Evolutionary conservation across 768 basidiomycete species (phyloP), one percentile per base, ranked within the genome.

Genomic region (Leucogyrophana mollusca): DNA sequence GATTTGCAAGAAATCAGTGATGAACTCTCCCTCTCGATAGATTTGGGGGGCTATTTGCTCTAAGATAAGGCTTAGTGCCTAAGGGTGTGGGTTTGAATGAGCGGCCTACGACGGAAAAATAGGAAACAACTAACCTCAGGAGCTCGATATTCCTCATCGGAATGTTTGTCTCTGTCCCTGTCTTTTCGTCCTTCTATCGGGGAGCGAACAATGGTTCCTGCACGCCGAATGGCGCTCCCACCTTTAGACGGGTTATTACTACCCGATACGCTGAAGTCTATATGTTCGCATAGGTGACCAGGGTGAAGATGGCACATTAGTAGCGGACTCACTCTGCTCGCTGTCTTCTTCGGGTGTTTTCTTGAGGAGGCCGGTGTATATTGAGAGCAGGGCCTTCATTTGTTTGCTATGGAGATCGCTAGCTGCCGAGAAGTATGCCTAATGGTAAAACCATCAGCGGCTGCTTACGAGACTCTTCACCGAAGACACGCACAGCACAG

Each of bases 401-500:
- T 98, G 93, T 7, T 72, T 77, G 47, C 71, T 77, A 65, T 96
- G 92, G 21, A 97, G 72, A 42, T 85, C 84, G 58, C 91, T 94
- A 23, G 83, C 77, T 4, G 87, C 79, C 2, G 90, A 87, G 54
- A 96, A 96, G 69, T 98, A 98, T 4, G 86, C 83, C 95, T 98
- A 59, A 3, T 23, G n/a, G 33, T 43, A 44, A 2, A 55, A 35
- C 16, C 16, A 27, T 34, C 2, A 27, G 40, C 22, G 33, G 8
- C 40, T 16, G 30, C 42, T 32, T 43, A 24, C 22, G 34, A 23
- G 17, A 11, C 10, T 8, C 13, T 30, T 30, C 27, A 30, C 7
- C 18, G n/a, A 13, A 37, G 32, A 13, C 9, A 75, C 87, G 46
- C 58, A 95, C 95, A 32, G 87, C 91, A 59, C 94, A 97, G 23